These are phyloP conservation scores for Aspergillus aculeatus DNA, from an alignment of 2,329 filamentous ascomycete genomes.

Conservation along the genomic window DNA sequence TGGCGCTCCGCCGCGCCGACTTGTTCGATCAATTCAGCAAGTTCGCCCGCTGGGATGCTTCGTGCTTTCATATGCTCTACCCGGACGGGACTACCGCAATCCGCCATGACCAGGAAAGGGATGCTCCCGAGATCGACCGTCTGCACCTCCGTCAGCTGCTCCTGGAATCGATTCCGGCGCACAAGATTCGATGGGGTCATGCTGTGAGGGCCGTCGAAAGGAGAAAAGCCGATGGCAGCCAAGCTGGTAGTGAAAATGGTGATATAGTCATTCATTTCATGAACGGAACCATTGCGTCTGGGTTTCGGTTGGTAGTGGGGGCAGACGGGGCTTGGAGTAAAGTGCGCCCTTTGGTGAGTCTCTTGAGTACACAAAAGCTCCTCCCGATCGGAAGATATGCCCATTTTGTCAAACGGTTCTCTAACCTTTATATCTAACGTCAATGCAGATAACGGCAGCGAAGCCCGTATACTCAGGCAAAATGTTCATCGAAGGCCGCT, in stretches of 20 bases:
- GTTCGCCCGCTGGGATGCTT: slow-evolving; percentile 20
- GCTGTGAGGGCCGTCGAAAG: background rate
- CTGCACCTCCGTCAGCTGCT: slow-evolving; percentile 36
- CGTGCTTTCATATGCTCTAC: slow-evolving; percentile 7
- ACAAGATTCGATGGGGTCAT: slow-evolving; percentile 36
- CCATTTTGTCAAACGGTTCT: too few relatives aligned
- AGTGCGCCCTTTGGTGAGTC: slow-evolving; percentile 29
- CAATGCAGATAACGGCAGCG: slow-evolving; percentile 30
- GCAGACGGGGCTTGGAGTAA: slow-evolving; percentile 38
- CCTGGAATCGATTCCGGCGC: slow-evolving; percentile 34
- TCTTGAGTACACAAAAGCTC: too few relatives aligned
- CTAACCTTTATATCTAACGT: background rate
- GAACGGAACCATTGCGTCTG: too few relatives aligned
- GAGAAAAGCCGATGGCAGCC: background rate
- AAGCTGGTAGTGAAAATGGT: background rate
- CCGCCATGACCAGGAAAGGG: slow-evolving; percentile 21
- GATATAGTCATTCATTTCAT: too few relatives aligned
- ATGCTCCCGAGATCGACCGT: slow-evolving; percentile 45
- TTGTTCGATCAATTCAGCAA: slow-evolving; percentile 22
- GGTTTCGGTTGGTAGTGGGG: too few relatives aligned
- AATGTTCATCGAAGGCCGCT: slow-evolving; percentile 29
- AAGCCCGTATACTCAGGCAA: slow-evolving; percentile 37
- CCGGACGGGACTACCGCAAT: background rate
- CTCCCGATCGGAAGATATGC: too few relatives aligned
- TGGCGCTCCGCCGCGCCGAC: slow-evolving; percentile 22